These are phyloP conservation scores for Saksenaea vasiformis DNA, from an alignment of 371 early-diverging fungal genomes.

Conservation along the genomic window DNA sequence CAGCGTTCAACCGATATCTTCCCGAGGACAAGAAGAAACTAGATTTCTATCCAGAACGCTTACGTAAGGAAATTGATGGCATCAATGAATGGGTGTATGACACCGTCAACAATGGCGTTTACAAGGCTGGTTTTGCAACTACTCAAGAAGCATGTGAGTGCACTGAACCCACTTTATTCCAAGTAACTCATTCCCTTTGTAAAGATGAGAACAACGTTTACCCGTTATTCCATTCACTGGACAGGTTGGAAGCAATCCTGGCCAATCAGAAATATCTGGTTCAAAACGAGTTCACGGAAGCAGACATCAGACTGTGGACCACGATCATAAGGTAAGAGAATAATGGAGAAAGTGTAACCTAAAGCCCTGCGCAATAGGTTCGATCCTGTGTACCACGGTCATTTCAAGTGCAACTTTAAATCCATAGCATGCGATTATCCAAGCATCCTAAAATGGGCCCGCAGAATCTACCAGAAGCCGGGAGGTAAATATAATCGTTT, in stretches of 20 bases:
- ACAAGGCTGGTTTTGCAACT: constrained; percentile 91
- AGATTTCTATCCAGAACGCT: constrained; percentile 79
- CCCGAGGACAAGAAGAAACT: constrained; percentile 64
- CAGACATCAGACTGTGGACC: constrained; percentile 90
- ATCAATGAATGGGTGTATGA: constrained; percentile 92
- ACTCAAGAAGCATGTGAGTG: constrained; percentile 77
- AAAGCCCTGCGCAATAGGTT: constrained; percentile 44
- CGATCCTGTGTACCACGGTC: constrained; percentile 87
- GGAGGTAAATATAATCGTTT: constrained; percentile 40
- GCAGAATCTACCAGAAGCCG: constrained; percentile 81
- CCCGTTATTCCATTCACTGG: constrained; percentile 78
- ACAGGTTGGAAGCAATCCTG: constrained; percentile 83
- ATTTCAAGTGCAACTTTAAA: constrained; percentile 90
- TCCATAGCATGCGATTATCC: constrained; percentile 87
- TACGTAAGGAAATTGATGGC: constrained; percentile 79
- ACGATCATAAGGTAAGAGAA: constrained; percentile 78
- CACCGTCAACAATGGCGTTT: constrained; percentile 83
- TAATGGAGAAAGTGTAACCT: neutral
- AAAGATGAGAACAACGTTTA: constrained; percentile 70
- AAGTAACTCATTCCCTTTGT: neutral
- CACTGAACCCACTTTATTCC: neutral
- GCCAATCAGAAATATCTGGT: constrained; percentile 73
- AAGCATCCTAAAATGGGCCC: constrained; percentile 82
- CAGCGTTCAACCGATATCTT: constrained; percentile 75
- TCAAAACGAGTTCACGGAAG: constrained; percentile 83